Conservation (phyloP, 495 filamentous ascomycete genomes). For the Paragyromitra xinjiangensis region DNA sequence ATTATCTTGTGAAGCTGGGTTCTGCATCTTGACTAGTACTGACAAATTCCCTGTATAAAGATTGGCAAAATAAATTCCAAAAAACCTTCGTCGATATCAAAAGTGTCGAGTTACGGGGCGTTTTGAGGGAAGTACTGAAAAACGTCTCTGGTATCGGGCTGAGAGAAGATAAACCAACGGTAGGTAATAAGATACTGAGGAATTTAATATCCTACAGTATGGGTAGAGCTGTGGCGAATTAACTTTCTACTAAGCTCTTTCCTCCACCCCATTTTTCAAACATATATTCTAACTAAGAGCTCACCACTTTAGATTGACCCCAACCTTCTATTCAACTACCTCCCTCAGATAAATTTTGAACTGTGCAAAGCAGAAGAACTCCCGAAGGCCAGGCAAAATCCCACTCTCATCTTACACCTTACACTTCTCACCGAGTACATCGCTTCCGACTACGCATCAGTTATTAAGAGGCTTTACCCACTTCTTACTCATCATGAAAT, state of each 20-base stretch:
- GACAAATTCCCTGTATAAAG: slow-evolving; percentile 22
- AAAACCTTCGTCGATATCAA: slow-evolving; percentile 57
- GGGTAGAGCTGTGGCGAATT: neutral
- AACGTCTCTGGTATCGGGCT: slow-evolving; percentile 49
- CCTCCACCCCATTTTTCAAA: neutral
- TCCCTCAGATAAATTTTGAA: slow-evolving; percentile 46
- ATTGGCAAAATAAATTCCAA: slow-evolving; percentile 57
- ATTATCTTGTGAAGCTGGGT: neutral
- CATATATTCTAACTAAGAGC: slow-evolving; percentile 27
- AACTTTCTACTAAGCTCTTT: neutral
- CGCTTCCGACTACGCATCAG: slow-evolving; percentile 58
- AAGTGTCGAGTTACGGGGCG: slow-evolving; percentile 47
- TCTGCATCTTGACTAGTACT: neutral
- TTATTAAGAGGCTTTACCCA: slow-evolving; percentile 58
- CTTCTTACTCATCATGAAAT: slow-evolving; percentile 61
- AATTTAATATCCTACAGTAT: neutral
- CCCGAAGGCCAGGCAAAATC: slow-evolving; percentile 71
- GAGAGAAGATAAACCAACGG: slow-evolving; percentile 55
- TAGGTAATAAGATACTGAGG: slow-evolving; percentile 25
- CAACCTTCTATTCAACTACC: slow-evolving; percentile 56
- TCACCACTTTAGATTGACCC: slow-evolving; percentile 49
- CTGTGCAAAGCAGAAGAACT: slow-evolving; percentile 31
- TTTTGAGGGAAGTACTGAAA: slow-evolving; percentile 54
- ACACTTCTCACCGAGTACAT: slow-evolving; percentile 61
- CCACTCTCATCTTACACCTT: slow-evolving; percentile 63